A percentile compares a stretch with the other conserved stretches of the same genome.
These are phyloP conservation scores for Spergularia marina DNA, from an alignment of 148 eudicot species.

Conservation along the genomic window DNA sequence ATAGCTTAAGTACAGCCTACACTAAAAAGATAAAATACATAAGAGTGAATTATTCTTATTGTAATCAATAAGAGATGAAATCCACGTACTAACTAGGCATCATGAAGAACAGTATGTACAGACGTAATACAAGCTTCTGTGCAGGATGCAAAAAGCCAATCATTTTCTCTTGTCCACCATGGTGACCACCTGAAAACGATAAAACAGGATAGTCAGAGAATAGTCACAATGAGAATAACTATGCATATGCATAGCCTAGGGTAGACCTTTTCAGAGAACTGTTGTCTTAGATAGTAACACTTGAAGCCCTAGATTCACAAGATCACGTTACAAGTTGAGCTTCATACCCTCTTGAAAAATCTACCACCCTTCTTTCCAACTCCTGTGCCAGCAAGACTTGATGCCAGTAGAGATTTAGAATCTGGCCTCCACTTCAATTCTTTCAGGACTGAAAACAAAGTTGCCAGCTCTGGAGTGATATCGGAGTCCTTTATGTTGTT, in stretches of 20 bases:
- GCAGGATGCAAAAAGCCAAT: slow-evolving; percentile 25
- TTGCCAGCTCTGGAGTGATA: slow-evolving; percentile 71
- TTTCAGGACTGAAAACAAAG: slow-evolving; percentile 68
- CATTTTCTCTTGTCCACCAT: slow-evolving; percentile 30
- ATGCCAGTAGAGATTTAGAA: slow-evolving; percentile 65
- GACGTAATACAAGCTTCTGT: slow-evolving; percentile 4
- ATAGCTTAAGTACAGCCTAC: slow-evolving; percentile 6
- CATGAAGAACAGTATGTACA: slow-evolving; percentile 24
- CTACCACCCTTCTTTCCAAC: slow-evolving; percentile 82
- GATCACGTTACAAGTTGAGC: slow-evolving; percentile 28
- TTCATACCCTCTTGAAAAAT: slow-evolving; percentile 61
- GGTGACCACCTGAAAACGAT: slow-evolving; percentile 24
- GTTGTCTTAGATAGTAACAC: slow-evolving; percentile 19
- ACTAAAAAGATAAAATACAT: slow-evolving; percentile 10
- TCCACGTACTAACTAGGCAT: slow-evolving; percentile 17
- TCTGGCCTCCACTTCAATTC: slow-evolving; percentile 94
- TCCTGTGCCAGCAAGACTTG: slow-evolving; percentile 79
- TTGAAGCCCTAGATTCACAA: slow-evolving; percentile 26
- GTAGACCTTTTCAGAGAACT: slow-evolving; percentile 11
- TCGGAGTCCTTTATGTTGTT: slow-evolving; percentile 79
- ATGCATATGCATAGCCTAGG: slow-evolving; percentile 12
- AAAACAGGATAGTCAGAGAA: slow-evolving; percentile 5
- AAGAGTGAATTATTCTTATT: neutral
- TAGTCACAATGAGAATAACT: neutral
- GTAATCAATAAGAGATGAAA: neutral